Evolutionary conservation across 805 yeast genomes (phyloP).

Genomic region (Sugiyamaella lignohabitans): DNA sequence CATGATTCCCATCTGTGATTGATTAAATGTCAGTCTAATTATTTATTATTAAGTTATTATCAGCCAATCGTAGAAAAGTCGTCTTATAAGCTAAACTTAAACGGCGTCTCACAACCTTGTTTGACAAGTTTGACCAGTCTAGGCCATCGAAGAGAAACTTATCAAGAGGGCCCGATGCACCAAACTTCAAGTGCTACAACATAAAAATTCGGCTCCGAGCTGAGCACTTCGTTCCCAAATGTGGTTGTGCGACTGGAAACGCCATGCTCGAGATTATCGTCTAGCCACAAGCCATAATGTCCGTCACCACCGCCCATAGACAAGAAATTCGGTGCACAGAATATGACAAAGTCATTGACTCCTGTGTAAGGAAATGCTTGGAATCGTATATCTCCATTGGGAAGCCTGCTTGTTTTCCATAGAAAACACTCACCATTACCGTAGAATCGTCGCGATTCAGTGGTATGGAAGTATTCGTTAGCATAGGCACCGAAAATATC

Average conservation of each 20-base stretch:
- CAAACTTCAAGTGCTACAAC: slow-evolving; percentile 79
- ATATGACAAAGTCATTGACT: slow-evolving; percentile 74
- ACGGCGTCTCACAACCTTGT: no score
- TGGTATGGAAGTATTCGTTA: slow-evolving; percentile 62
- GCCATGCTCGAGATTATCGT: slow-evolving; percentile 65
- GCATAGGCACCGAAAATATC: slow-evolving; percentile 71
- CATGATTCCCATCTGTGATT: no score
- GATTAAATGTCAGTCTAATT: no score
- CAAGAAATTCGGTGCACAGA: slow-evolving; percentile 68
- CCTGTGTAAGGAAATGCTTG: slow-evolving; percentile 87
- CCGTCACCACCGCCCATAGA: slow-evolving; percentile 93
- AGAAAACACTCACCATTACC: slow-evolving; percentile 96
- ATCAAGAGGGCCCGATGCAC: no score
- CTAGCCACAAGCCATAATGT: slow-evolving; percentile 86
- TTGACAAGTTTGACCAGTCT: no score
- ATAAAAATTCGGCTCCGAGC: slow-evolving; percentile 56
- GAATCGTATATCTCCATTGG: slow-evolving; percentile 37
- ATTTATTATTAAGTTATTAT: no score
- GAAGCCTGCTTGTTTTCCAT: slow-evolving; percentile 61
- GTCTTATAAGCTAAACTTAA: no score
- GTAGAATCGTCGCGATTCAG: slow-evolving; percentile 66
- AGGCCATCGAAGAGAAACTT: no score
- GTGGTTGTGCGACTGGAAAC: slow-evolving; percentile 75
- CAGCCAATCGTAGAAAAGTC: no score
- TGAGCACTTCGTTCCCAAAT: slow-evolving; percentile 80